These are phyloP conservation scores for Fusarium ambrosium DNA, from an alignment of 2,329 filamentous ascomycete genomes.

Conservation along the genomic window DNA sequence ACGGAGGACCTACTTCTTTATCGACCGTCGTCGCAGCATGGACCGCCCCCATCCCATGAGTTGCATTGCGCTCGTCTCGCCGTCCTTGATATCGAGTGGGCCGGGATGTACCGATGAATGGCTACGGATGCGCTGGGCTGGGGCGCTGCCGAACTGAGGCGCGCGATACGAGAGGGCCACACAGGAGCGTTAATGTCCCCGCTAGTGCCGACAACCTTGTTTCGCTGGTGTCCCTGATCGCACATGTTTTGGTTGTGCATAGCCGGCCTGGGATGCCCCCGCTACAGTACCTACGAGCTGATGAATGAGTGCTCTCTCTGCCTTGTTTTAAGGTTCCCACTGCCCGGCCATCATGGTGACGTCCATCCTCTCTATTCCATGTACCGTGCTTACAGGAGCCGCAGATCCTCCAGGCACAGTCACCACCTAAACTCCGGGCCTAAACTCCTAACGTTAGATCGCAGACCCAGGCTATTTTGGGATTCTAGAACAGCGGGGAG, in stretches of 20 bases:
- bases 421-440: background rate
- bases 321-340: conserved; percentile 11
- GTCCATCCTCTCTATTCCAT: conserved; percentile 5
- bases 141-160: background rate
- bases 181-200: background rate
- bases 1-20: background rate
- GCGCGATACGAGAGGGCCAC: conserved; percentile 7
- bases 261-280: conserved; percentile 9
- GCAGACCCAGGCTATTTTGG: background rate
- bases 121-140: background rate
- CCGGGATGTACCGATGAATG: background rate
- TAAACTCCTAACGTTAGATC: background rate
- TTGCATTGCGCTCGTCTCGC: background rate
- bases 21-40: conserved; percentile 3
- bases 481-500: background rate
- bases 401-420: background rate
- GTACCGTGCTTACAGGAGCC: background rate
- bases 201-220: conserved; percentile 11
- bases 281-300: background rate
- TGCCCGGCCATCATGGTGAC: conserved; percentile 22
- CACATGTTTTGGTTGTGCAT: conserved; percentile 14
- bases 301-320: conserved; percentile 1
- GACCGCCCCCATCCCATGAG: background rate
- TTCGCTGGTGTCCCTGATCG: conserved; percentile 4
- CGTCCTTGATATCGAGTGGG: conserved; percentile 13